Evolutionary conservation across 208 protist genomes (phyloP), one percentile per base, ranked within the genome.

Genomic region (Wallacemonas sp.): DNA sequence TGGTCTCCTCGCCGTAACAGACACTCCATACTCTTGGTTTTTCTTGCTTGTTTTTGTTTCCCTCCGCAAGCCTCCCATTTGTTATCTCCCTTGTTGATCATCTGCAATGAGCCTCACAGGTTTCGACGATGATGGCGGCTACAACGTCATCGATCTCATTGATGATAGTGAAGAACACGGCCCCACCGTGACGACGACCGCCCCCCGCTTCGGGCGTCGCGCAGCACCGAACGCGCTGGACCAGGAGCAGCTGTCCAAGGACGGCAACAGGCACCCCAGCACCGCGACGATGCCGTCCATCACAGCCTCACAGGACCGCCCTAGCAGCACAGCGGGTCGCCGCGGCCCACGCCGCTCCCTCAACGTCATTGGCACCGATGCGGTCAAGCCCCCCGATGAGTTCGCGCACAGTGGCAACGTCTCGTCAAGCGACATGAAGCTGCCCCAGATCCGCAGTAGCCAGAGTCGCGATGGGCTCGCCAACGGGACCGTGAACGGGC

Each of bases 141-240:
- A 58, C 19, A 30, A 58, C 14, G 29, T 58, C 6, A 24, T 58
- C 19, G 21, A 30, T 39, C 29, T 8, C 12, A 6, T 58, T 5
- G 52, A 58, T 3, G 52, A 14, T 4, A 5, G 24, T 5, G 29
- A 8, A 4, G 52, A 11, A 24, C 34, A 34, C 11, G 47, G 5
- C 30, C 14, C 52, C 26, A 21, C 9, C 32, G 17, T 24, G 16
- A 58, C 26, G 30, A 21, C 52, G 12, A 24, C 0, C 52, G 30
- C 52, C 3, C 52, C 52, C 0, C 52, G 52, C 52, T 58, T 58
- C 32, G 52, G 52, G 21, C 52, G 52, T 19, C 52, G 52, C 14
- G 52, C 52, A 6, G 30, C 52, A 21, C 52, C 52, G 17, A 58
- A 3, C 30, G 26, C 52, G 26, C 52, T 58, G 8, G 52, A 58